phyloP scores from a whole-genome alignment of 2,329 filamentous ascomycete genomes.

The Nannizziopsis barbatae region DNA sequence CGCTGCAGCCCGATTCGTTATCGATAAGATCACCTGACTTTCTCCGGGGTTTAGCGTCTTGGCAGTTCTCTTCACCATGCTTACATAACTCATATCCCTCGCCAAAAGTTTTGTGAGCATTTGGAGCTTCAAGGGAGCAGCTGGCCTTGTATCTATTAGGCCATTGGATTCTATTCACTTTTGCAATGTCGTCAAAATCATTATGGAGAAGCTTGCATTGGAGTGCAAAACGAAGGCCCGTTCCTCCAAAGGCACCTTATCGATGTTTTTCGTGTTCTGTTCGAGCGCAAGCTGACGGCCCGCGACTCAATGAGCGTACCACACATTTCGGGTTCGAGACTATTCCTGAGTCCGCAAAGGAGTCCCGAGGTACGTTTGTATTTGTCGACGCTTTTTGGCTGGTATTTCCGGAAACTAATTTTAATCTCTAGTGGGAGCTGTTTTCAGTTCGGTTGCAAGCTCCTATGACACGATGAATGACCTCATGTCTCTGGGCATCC shows the following conservation, averaged over 20 bases:
- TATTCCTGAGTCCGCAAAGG: slow-evolving; percentile 68
- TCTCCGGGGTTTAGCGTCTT: too few species aligned
- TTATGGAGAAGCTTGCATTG: slow-evolving; percentile 30
- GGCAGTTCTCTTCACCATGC: too few species aligned
- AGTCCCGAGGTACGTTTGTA: slow-evolving; percentile 44
- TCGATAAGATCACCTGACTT: slow-evolving; percentile 6
- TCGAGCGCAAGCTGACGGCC: slow-evolving; percentile 29
- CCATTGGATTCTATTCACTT: neutral
- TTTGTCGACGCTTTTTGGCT: neutral
- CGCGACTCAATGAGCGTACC: slow-evolving; percentile 42
- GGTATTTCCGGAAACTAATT: neutral
- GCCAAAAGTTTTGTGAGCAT: too few species aligned
- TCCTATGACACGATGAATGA: slow-evolving; percentile 99
- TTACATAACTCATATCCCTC: too few species aligned
- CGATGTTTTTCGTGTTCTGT: slow-evolving; percentile 44
- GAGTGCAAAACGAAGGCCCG: slow-evolving; percentile 24
- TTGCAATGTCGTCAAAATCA: slow-evolving; percentile 20
- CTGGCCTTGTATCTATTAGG: neutral
- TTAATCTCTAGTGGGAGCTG: slow-evolving; percentile 53
- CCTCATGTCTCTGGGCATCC: slow-evolving; percentile 94
- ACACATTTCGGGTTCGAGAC: slow-evolving; percentile 91
- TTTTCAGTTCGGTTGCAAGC: slow-evolving; percentile 90
- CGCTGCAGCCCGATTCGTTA: slow-evolving; percentile 1
- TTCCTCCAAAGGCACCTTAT: slow-evolving; percentile 26
- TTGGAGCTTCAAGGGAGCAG: too few species aligned